Evolutionary conservation across 176 grass and related monocot species (phyloP).

Genomic region (Carex myosuroides): DNA sequence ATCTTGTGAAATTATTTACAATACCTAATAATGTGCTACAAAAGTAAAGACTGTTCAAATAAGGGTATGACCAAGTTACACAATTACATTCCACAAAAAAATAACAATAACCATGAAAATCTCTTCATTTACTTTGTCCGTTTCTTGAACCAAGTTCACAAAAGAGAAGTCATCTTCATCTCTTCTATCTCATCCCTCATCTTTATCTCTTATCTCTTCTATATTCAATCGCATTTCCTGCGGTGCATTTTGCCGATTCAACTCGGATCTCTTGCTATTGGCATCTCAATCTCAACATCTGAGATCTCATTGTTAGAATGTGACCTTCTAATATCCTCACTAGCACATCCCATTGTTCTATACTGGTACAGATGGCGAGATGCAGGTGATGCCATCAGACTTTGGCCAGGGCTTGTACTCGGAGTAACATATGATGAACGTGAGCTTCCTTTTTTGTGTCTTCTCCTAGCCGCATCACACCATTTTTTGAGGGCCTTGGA

Average conservation of each 20-base stretch:
- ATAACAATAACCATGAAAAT: not conserved
- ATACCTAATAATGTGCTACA: not conserved
- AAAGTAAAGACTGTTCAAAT: not conserved
- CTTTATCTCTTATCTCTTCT: conserved; percentile 8
- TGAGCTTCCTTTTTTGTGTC: not conserved
- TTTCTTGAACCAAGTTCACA: conserved; percentile 22
- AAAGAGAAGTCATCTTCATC: conserved; percentile 57
- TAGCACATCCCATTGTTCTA: conserved; percentile 48
- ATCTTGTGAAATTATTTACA: not conserved
- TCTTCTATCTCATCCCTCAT: not conserved
- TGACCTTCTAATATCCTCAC: conserved; percentile 14
- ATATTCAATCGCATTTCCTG: conserved; percentile 32
- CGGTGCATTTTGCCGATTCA: conserved; percentile 16
- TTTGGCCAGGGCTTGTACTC: conserved; percentile 31
- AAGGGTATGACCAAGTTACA: not conserved
- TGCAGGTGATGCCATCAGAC: conserved; percentile 17
- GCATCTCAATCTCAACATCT: conserved; percentile 35
- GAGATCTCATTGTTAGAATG: conserved; percentile 43
- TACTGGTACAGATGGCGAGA: conserved; percentile 42
- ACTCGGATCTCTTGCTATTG: conserved; percentile 19
- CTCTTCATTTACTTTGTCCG: conserved; percentile 22
- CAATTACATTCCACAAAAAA: not conserved
- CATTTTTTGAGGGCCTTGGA: conserved; percentile 65
- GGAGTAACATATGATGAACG: conserved; percentile 20
- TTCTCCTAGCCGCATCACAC: conserved; percentile 47